Percentiles rank a stretch among this genome's conserved stretches.
Evolutionary conservation across 1,284 basidiomycete genomes (phyloP).

Genomic region (Cryptococcus sp.): DNA sequence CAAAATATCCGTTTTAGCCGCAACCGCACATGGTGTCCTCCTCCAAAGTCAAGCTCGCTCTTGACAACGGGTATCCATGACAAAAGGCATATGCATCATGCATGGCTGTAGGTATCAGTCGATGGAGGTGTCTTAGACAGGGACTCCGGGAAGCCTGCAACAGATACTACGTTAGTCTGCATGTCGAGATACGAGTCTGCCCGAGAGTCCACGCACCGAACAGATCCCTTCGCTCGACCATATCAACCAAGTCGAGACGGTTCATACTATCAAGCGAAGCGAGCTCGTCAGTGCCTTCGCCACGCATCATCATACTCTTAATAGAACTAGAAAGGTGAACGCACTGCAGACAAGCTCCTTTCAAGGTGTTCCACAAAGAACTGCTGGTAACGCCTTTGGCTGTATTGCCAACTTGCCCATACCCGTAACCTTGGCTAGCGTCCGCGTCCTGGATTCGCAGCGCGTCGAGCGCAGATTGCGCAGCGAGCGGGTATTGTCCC

Average conservation of each 20-base stretch:
- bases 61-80: no score
- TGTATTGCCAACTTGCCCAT: conserved; percentile 51
- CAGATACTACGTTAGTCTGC: no score
- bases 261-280: conserved; percentile 56
- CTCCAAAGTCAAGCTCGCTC: no score
- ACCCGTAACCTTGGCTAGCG: conserved; percentile 59
- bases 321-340: conserved; percentile 2
- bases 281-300: conserved; percentile 7
- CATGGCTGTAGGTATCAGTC: no score
- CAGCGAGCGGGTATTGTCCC: conserved; percentile 79
- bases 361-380: conserved; percentile 80
- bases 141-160: no score
- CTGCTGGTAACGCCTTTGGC: conserved; percentile 69
- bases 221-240: conserved; percentile 71
- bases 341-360: conserved; percentile 70
- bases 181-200: no score
- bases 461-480: conserved; percentile 80
- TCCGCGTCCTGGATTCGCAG: conserved; percentile 82
- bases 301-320: neutral
- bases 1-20: no score
- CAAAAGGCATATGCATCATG: no score
- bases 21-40: no score
- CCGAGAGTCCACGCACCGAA: conserved; percentile 57
- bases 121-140: no score
- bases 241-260: conserved; percentile 67